Percentiles rank a stretch among this genome's conserved stretches.
phyloP scores from a whole-genome alignment of 495 filamentous ascomycete species.

The Hapsidospora chrysogenum region DNA sequence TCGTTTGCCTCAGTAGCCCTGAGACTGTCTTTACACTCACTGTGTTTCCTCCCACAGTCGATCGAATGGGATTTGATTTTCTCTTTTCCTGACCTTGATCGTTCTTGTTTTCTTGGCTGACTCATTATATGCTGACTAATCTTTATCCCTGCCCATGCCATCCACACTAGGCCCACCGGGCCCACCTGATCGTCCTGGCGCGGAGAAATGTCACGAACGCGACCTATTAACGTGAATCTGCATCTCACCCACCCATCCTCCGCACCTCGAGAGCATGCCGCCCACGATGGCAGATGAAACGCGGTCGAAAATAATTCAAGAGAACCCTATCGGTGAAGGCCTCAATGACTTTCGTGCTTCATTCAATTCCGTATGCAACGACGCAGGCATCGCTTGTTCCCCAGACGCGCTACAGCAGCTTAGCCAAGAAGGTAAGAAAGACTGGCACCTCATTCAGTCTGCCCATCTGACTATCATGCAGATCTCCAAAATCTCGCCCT shows the following conservation, averaged over 20 bases:
- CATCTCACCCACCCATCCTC: neutral
- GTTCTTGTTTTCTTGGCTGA: too few relatives aligned
- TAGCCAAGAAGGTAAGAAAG: conserved; percentile 12
- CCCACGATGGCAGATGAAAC: conserved; percentile 9
- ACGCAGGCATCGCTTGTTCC: conserved; percentile 6
- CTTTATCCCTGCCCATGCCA: too few relatives aligned
- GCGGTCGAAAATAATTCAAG: conserved; percentile 11
- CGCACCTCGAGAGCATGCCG: too few relatives aligned
- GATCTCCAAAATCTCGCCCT: conserved; percentile 9
- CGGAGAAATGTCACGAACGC: too few relatives aligned
- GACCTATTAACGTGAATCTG: conserved; percentile 16
- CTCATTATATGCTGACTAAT: too few relatives aligned
- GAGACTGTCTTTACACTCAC: too few relatives aligned
- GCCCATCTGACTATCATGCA: conserved; percentile 7
- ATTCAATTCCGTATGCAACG: conserved; percentile 13
- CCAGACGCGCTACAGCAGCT: conserved; percentile 15
- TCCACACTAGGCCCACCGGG: too few relatives aligned
- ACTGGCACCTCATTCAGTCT: conserved; percentile 2
- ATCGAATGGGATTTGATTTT: too few relatives aligned
- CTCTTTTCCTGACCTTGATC: too few relatives aligned
- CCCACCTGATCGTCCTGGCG: too few relatives aligned
- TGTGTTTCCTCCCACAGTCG: too few relatives aligned
- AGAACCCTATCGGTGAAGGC: conserved; percentile 18
- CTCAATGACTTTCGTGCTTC: conserved; percentile 16
- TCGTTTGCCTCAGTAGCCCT: too few relatives aligned